Base-by-base conservation (phyloP, 75 land plant genomes). In the Selaginella tamariscina region DNA sequence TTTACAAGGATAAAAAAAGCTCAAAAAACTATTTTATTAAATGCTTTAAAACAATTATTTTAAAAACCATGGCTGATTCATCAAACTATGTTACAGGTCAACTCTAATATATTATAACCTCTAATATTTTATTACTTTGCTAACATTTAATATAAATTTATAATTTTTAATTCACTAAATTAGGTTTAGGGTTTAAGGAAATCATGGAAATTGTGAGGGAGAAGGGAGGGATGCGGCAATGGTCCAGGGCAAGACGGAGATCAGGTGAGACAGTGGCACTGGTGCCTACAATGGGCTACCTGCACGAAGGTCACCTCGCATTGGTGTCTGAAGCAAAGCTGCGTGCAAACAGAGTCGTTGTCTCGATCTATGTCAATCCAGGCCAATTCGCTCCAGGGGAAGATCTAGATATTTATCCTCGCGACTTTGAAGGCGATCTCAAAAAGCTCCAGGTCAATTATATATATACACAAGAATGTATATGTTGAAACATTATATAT, bases 211-310 rank as follows among this genome's bases (percentile, higher is more conserved):
- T 81, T 54, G 82, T 90, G 32, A 69, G 60, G 23, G 84, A 79
- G 56, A 90, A 85, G 57, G 65, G 66, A 18, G 67, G 63, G 59
- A 90, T 90, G 96, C 73, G 87, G 22, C 68, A 65, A 5, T 89
- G 91, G 95, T 75, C 95, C 2, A 74, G 95, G 8, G n/a, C 66
- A 24, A 71, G 31, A 70, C 72, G 82, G 70, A 65, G 68, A 24
- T 65, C 70, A 21, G 87, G 89, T 32, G 75, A 76, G 32, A 78
- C 78, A n/a, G 66, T 95, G 2, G 88, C 84, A 1, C 70, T 95
- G 0, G 99, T 95, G 2, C 96, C 99, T 60, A 95, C 96, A 32
- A 94, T 94, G 98, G 98, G 98, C 0, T 90, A 56, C 64, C 91
- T 94, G 55, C 98, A 94, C 56, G 70, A 75, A 27, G 95, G 91